Percentiles rank a stretch among this genome's conserved stretches.
phyloP scores from a whole-genome alignment of 177 flowering plant genomes.

The Vitis hybrid region DNA sequence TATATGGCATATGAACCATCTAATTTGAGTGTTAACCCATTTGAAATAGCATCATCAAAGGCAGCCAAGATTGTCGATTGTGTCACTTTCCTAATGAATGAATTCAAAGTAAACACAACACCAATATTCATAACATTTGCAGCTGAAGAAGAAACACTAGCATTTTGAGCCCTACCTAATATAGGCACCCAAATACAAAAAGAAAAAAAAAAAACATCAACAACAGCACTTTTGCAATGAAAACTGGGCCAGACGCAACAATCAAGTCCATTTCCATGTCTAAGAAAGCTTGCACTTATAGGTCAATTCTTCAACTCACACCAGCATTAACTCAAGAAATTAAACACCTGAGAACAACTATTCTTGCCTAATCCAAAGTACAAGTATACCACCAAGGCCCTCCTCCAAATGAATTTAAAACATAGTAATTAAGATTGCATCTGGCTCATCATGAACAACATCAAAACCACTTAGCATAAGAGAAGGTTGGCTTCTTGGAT shows the following conservation, averaged over 20 bases:
- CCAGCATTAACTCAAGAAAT: slow-evolving; percentile 1
- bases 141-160: slow-evolving; percentile 22
- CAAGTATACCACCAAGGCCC: no score
- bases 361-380: no score
- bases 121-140: slow-evolving; percentile 61
- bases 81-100: slow-evolving; percentile 66
- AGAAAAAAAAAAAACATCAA: slow-evolving; percentile 3
- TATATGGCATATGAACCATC: slow-evolving; percentile 9
- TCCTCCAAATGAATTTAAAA: no score
- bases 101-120: slow-evolving; percentile 57
- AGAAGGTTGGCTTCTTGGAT: no score
- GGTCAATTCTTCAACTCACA: slow-evolving; percentile 3
- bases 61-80: slow-evolving; percentile 67
- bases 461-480: no score
- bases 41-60: no score
- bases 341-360: background rate
- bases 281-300: background rate
- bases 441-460: no score
- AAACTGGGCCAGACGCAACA: slow-evolving; percentile 5
- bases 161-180: slow-evolving; percentile 25
- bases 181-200: slow-evolving; percentile 23
- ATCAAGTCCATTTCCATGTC: slow-evolving; percentile 18
- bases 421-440: no score
- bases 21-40: no score
- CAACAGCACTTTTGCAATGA: slow-evolving; percentile 17